Evolutionary conservation across 441 rosid genomes (phyloP).

Genomic region (Arabidopsis lyrata): DNA sequence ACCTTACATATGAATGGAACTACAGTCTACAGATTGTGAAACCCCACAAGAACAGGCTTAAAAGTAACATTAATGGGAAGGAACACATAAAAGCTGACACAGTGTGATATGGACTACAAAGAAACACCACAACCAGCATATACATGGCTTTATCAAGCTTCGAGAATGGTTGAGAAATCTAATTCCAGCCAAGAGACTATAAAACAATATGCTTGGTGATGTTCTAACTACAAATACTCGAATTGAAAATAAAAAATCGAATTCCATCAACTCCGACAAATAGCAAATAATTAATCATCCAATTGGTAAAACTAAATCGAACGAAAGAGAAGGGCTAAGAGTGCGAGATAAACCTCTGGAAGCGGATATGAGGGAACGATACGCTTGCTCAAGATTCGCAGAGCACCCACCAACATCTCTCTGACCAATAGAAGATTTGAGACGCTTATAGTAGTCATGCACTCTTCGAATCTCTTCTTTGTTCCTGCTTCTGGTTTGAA

Average conservation of each 20-base stretch:
- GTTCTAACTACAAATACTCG: slow-evolving; percentile 4
- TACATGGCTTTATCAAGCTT: slow-evolving; percentile 25
- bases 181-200: slow-evolving; percentile 10
- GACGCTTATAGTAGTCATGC: no score
- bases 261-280: slow-evolving; percentile 3
- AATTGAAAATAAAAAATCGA: neutral
- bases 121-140: neutral
- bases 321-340: neutral
- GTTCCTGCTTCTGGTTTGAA: no score
- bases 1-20: slow-evolving; percentile 15
- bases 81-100: slow-evolving; percentile 24
- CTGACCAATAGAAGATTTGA: no score
- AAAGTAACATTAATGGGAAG: neutral
- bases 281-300: neutral
- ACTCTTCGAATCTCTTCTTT: no score
- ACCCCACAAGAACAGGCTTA: neutral
- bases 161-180: neutral
- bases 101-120: slow-evolving; percentile 12
- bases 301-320: slow-evolving; percentile 14
- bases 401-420: no score
- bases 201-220: slow-evolving; percentile 1
- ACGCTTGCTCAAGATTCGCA: no score
- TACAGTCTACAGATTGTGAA: neutral
- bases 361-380: no score
- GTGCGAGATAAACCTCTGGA: no score